Conservation (phyloP, 371 early-diverging fungal species). For the Batrachochytrium dendrobatidis region DNA sequence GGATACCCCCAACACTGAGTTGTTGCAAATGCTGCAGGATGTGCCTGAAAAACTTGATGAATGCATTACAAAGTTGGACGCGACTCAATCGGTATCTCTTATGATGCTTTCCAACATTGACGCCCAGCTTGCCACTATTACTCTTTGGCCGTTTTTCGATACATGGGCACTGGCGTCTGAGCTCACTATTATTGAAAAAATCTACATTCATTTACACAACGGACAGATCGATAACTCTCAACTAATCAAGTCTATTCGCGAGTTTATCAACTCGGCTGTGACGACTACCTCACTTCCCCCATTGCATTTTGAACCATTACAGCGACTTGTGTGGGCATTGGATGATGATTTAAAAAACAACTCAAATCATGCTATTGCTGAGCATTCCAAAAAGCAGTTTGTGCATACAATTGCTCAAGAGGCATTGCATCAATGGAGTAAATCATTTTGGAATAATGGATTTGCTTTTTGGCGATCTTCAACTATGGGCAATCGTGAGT, state of each 20-base stretch:
- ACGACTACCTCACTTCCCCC: constrained; percentile 54
- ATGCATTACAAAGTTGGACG: neutral
- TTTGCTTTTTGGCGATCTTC: constrained; percentile 10
- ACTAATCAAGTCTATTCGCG: neutral
- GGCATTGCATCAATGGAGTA: constrained; percentile 23
- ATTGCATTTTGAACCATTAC: constrained; percentile 57
- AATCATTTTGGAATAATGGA: constrained; percentile 24
- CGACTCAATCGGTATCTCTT: neutral
- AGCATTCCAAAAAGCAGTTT: neutral
- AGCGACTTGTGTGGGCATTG: constrained; percentile 33
- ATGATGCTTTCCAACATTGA: neutral
- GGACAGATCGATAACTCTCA: neutral
- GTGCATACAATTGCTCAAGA: constrained; percentile 17
- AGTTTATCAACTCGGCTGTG: constrained; percentile 22
- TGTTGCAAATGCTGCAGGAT: constrained; percentile 3
- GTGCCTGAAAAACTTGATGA: neutral
- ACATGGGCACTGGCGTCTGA: neutral
- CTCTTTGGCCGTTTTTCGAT: neutral
- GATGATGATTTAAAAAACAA: too few relatives aligned
- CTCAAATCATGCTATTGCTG: neutral
- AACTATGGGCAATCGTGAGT: constrained; percentile 10
- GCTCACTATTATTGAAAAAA: neutral
- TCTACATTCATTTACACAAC: neutral
- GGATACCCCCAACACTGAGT: constrained; percentile 38
- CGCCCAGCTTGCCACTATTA: neutral